A percentile compares a stretch with the other conserved stretches of the same genome.
These are phyloP conservation scores for Suillus subalutaceus DNA, from an alignment of 768 basidiomycete species.

Conservation along the genomic window DNA sequence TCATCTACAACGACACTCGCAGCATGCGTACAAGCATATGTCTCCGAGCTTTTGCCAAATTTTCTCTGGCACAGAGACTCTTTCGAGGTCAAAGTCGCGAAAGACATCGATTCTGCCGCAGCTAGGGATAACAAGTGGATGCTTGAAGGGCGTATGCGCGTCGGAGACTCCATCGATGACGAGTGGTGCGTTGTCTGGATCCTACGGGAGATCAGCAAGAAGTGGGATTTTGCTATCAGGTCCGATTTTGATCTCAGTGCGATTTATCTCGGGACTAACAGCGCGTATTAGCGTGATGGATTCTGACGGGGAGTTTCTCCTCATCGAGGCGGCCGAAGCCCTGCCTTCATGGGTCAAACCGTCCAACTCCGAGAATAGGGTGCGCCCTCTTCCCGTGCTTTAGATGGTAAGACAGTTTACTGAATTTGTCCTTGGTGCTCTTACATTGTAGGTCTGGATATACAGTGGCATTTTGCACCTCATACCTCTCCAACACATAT, in stretches of 20 bases:
- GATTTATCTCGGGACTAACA: conserved; percentile 10
- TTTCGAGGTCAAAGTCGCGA: conserved; percentile 74
- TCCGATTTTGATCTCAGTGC: conserved; percentile 39
- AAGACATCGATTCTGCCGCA: conserved; percentile 40
- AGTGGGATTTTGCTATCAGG: conserved; percentile 85
- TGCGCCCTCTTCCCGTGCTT: conserved; percentile 47
- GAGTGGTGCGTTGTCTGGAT: conserved; percentile 97
- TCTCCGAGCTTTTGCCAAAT: conserved; percentile 54
- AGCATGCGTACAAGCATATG: conserved; percentile 61
- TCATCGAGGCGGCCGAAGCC: conserved; percentile 93
- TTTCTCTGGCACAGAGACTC: conserved; percentile 86
- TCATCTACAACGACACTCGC: conserved; percentile 66
- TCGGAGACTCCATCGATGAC: conserved; percentile 97
- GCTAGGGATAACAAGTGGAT: conserved; percentile 46
- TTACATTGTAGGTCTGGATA: conserved; percentile 84
- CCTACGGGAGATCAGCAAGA: conserved; percentile 70
- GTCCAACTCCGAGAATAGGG: conserved; percentile 89
- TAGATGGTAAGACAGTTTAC: conserved; percentile 35
- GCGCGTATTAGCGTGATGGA: conserved; percentile 56
- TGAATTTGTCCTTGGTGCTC: conserved; percentile 31
- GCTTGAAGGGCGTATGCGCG: conserved; percentile 83
- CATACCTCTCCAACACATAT: conserved; percentile 77
- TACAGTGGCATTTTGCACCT: conserved; percentile 82
- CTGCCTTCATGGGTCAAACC: conserved; percentile 93
- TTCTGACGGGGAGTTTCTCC: conserved; percentile 92